phyloP scores from a whole-genome alignment of 805 yeast genomes.

The Starmerella scarabaei region DNA sequence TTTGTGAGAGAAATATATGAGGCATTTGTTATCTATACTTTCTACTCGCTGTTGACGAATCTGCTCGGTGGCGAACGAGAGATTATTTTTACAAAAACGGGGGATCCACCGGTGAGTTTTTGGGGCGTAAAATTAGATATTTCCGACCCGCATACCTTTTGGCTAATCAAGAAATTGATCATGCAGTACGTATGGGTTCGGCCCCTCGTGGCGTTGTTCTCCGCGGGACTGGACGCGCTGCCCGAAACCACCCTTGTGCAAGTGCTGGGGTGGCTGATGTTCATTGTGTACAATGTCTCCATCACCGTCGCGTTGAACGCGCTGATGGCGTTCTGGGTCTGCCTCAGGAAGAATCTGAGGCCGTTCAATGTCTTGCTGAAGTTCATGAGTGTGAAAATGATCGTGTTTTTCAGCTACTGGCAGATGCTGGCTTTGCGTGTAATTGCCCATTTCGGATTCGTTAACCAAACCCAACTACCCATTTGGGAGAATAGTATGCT shows the following conservation, averaged over 20 bases:
- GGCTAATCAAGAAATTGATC: conserved; percentile 68
- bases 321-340: conserved; percentile 84
- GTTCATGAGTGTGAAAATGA: conserved; percentile 81
- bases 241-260: conserved; percentile 28
- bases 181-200: conserved; percentile 93
- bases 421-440: conserved; percentile 53
- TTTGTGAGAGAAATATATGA: conserved; percentile 72
- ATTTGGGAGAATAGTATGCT: conserved; percentile 65
- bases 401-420: conserved; percentile 98
- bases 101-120: conserved; percentile 45
- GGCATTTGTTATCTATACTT: conserved; percentile 90
- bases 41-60: conserved; percentile 67
- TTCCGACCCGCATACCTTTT: conserved; percentile 69
- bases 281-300: conserved; percentile 67
- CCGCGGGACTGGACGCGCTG: conserved; percentile 26
- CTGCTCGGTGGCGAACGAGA: conserved; percentile 86
- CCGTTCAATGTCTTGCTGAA: conserved; percentile 84
- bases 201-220: conserved; percentile 53
- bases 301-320: conserved; percentile 74
- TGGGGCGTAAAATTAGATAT: conserved; percentile 54
- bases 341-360: conserved; percentile 61
- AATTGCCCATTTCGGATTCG: conserved; percentile 27
- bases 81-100: conserved; percentile 58
- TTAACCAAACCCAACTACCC: conserved; percentile 34
- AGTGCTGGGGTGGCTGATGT: conserved; percentile 24